Conservation (phyloP, 1,284 basidiomycete species). For the Leucoagaricus sp. region DNA sequence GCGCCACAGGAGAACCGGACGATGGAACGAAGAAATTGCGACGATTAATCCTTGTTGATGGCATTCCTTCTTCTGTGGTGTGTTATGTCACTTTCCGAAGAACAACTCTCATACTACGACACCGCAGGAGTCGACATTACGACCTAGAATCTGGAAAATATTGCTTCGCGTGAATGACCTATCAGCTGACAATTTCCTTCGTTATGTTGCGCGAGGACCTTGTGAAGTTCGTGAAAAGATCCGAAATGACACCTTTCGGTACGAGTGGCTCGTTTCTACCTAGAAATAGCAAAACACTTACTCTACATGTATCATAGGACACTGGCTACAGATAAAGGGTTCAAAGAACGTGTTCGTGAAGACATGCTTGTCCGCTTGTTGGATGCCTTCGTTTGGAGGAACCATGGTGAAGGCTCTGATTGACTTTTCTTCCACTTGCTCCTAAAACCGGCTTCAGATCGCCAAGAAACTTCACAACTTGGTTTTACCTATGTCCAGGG, state of each 20-base stretch:
- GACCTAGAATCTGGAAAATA: slow-evolving; percentile 91
- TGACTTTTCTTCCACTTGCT: not conserved
- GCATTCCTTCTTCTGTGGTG: slow-evolving; percentile 75
- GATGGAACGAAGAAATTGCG: slow-evolving; percentile 83
- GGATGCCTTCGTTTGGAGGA: slow-evolving; percentile 97
- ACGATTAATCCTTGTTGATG: slow-evolving; percentile 84
- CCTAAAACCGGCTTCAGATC: slow-evolving; percentile 43
- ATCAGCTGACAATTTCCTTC: slow-evolving; percentile 74
- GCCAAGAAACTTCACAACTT: slow-evolving; percentile 70
- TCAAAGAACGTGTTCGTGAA: slow-evolving; percentile 93
- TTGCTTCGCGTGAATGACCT: slow-evolving; percentile 81
- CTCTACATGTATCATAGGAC: slow-evolving; percentile 57
- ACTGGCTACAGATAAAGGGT: slow-evolving; percentile 91
- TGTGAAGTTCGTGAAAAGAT: slow-evolving; percentile 90
- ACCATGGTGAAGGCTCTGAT: slow-evolving; percentile 57
- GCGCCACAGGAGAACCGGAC: slow-evolving; percentile 67
- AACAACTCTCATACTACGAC: not conserved
- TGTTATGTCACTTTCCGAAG: slow-evolving; percentile 17
- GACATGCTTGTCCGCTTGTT: slow-evolving; percentile 95
- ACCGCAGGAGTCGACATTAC: slow-evolving; percentile 69
- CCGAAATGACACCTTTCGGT: slow-evolving; percentile 81
- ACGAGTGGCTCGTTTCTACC: slow-evolving; percentile 15
- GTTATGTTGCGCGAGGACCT: slow-evolving; percentile 82
- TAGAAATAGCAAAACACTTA: not conserved
- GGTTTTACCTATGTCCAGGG: slow-evolving; percentile 96